Base-by-base conservation (phyloP, 2,329 filamentous ascomycete species). In the Geoglossum cookeanum region DNA sequence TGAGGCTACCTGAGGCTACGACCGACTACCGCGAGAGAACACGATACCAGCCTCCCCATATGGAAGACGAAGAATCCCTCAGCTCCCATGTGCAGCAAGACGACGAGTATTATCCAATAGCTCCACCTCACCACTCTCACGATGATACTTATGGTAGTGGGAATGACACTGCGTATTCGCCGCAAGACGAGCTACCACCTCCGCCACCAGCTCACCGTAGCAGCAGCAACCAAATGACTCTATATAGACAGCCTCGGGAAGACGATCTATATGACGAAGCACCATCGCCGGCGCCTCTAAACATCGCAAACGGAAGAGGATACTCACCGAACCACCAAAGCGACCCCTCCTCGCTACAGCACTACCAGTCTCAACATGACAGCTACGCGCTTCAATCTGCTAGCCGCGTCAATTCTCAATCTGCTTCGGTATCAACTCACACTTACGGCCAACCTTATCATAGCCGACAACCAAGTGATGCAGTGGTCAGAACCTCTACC, bases 11-110 rank as follows among this genome's bases (percentile, higher is more conserved):
- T 1, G 71, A 71, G 1, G 80, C 81, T 76, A 73, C 78, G 57
- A 77, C 79, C 48, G 78, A 80, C 35, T 80, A 80, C 57, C 75
- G 76, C 1, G 76, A 77, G 4, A 73, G 76, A 11, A 76, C 77
- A 33, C 71, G 71, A 0, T 80, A 80, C 62, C 73, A 73, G 45
- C 72, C 71, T 3, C 74, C 74, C 47, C 77, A 80, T 39, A 72
- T 75, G 3, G 69, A 75, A 1, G 71, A 73, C 0, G 66, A 69
- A n/a, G 64, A 66, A 15, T 68, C 67, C 5, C 61, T 65, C 3
- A 27, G 63, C 54, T 42, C 58, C 55, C 63, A 67, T 61, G 62
- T 70, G 57, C 58, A 64, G 42, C 59, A 67, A 59, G 47, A 60
- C 1, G 72, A 75, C 35, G 64, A 68, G 7, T 62, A 66, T 35